phyloP scores from a whole-genome alignment of 768 basidiomycete genomes.

The Epithele typhae region DNA sequence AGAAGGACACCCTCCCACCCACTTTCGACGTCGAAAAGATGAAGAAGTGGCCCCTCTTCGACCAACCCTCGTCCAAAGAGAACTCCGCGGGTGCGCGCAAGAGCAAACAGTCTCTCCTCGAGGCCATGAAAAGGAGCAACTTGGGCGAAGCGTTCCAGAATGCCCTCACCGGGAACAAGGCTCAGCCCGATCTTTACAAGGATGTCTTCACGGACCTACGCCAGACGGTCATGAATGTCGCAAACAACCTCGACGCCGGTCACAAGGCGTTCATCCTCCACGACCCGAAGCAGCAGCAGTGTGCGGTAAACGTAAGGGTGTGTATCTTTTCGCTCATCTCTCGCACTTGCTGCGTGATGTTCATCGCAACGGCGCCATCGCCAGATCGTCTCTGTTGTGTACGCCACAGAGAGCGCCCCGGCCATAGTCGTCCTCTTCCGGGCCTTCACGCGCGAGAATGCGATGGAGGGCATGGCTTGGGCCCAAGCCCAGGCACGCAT shows the following conservation, averaged over 20 bases:
- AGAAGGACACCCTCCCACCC: not conserved
- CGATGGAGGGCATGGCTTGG: slow-evolving; percentile 3
- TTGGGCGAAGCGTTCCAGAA: not conserved
- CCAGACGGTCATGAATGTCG: slow-evolving; percentile 12
- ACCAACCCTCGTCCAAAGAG: not conserved
- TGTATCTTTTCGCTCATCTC: not conserved
- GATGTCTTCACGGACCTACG: slow-evolving; percentile 13
- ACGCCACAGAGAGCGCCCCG: slow-evolving; percentile 12
- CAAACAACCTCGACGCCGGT: slow-evolving; percentile 7
- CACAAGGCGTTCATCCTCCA: slow-evolving; percentile 5
- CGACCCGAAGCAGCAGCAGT: slow-evolving; percentile 5
- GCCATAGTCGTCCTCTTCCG: slow-evolving; percentile 14
- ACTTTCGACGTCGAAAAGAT: too few relatives aligned
- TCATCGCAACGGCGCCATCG: too few relatives aligned
- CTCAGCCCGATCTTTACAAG: slow-evolving; percentile 1
- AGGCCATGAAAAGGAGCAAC: not conserved
- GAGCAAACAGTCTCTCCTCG: not conserved
- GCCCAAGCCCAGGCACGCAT: not conserved
- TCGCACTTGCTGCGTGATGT: too few relatives aligned
- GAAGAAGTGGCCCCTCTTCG: not conserved
- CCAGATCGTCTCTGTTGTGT: slow-evolving; percentile 11
- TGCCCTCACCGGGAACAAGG: not conserved
- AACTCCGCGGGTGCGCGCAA: too few relatives aligned
- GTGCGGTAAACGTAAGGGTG: slow-evolving; percentile 7
- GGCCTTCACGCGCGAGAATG: not conserved